phyloP scores from a whole-genome alignment of 495 filamentous ascomycete species.

The Penicillium cataractarum region DNA sequence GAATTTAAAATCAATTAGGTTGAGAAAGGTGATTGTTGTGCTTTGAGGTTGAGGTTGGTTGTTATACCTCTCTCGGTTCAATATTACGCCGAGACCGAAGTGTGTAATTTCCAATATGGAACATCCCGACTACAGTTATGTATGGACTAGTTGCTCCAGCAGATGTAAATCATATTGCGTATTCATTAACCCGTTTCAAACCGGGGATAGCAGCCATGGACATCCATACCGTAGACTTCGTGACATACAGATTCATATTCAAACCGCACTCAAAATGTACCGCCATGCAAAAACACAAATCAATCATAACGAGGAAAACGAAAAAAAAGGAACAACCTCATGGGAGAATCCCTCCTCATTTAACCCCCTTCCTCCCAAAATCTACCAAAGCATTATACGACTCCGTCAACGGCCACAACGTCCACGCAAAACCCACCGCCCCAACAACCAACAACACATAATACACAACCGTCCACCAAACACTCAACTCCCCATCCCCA shows the following conservation, averaged over 20 bases:
- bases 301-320: neutral
- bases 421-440: constrained; percentile 66
- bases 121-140: neutral
- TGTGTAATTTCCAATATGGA: neutral
- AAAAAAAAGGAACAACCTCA: neutral
- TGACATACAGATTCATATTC: neutral
- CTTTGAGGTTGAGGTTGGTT: neutral
- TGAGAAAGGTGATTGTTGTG: too few species aligned
- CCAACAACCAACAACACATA: constrained; percentile 75
- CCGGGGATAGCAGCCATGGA: neutral
- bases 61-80: neutral
- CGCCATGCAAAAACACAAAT: constrained; percentile 6
- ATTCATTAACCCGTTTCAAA: too few species aligned
- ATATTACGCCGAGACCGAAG: neutral
- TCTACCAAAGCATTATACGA: constrained; percentile 49
- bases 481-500: constrained; percentile 30
- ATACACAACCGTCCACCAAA: constrained; percentile 75
- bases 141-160: too few species aligned
- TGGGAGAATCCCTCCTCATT: neutral
- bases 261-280: constrained; percentile 1
- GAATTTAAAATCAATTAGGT: too few species aligned
- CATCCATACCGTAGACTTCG: neutral
- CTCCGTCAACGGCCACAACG: constrained; percentile 75
- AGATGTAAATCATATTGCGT: too few species aligned
- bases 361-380: constrained; percentile 25